phyloP scores from a whole-genome alignment of 1,139 yeast genomes.

The Yamadazyma buinensis region DNA sequence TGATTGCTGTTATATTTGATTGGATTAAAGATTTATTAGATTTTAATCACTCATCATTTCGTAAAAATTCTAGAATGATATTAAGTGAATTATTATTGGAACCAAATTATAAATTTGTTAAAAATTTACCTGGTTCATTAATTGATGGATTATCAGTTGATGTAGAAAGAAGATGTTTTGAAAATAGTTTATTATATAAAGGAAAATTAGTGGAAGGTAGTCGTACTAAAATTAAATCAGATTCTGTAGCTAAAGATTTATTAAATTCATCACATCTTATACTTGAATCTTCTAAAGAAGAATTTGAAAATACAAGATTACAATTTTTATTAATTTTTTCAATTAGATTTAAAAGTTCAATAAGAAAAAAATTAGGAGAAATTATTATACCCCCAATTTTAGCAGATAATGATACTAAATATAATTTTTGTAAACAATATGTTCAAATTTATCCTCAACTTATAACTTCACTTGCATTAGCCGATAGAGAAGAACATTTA shows the following conservation, averaged over 20 bases:
- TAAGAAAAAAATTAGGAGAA: conserved; percentile 45
- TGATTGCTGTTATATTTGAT: conserved; percentile 38
- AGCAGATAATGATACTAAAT: conserved; percentile 43
- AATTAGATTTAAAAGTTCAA: conserved; percentile 48
- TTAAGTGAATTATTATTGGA: conserved; percentile 30
- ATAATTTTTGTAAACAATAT: conserved; percentile 48
- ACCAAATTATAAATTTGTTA: conserved; percentile 23
- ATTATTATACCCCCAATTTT: conserved; percentile 53
- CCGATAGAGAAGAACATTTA: conserved; percentile 66
- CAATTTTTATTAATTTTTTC: conserved; percentile 56
- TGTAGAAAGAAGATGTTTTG: conserved; percentile 21
- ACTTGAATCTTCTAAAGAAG: conserved; percentile 10
- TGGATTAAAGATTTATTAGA: conserved; percentile 48
- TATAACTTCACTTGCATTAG: conserved; percentile 40
- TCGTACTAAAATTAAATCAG: conserved; percentile 13
- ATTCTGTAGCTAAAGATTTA: conserved; percentile 11
- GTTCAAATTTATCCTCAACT: conserved; percentile 54
- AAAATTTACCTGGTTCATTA: conserved; percentile 23
- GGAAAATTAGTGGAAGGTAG: conserved; percentile 27
- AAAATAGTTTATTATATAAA: conserved; percentile 28
- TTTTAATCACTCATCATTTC: conserved; percentile 21
- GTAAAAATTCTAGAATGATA: conserved; percentile 19
- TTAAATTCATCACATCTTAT: conserved; percentile 14
- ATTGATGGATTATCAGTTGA: conserved; percentile 14
- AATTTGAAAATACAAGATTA: conserved; percentile 36